These are phyloP conservation scores for Cymodocea nodosa DNA, from an alignment of 116 monocot genomes.

Conservation along the genomic window DNA sequence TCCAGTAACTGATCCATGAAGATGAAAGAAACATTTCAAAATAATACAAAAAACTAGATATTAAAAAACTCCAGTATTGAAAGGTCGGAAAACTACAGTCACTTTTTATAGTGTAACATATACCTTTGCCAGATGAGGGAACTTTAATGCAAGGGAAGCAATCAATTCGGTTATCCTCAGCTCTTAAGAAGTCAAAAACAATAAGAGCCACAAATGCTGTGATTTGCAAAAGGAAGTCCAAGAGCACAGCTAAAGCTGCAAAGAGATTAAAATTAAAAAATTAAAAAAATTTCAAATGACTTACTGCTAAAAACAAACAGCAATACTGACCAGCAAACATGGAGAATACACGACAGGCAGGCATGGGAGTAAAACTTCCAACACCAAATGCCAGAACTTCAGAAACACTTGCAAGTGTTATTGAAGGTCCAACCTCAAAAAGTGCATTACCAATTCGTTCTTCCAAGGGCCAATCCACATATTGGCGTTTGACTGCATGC, in stretches of 20 bases:
- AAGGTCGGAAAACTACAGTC: background rate
- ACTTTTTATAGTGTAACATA: background rate
- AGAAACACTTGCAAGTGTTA: slow-evolving; percentile 86
- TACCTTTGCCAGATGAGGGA: slow-evolving; percentile 30
- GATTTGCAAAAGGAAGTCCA: slow-evolving; percentile 95
- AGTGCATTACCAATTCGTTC: slow-evolving; percentile 70
- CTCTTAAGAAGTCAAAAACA: slow-evolving; percentile 59
- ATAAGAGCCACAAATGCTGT: slow-evolving; percentile 81
- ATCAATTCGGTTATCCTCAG: slow-evolving; percentile 69
- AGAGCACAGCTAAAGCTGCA: slow-evolving; percentile 88
- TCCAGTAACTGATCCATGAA: slow-evolving; percentile 21
- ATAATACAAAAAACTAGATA: background rate
- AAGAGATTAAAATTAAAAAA: slow-evolving; percentile 1
- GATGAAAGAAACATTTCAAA: background rate
- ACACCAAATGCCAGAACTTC: slow-evolving; percentile 93
- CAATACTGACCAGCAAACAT: slow-evolving; percentile 84
- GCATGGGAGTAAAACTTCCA: slow-evolving; percentile 92
- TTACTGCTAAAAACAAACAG: background rate
- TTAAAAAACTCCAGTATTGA: background rate
- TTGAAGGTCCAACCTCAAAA: slow-evolving; percentile 94
- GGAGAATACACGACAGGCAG: slow-evolving; percentile 89
- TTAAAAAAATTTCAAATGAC: background rate
- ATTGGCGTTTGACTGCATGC: slow-evolving; percentile 84
- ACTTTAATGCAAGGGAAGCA: slow-evolving; percentile 81
- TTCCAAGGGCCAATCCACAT: slow-evolving; percentile 45